Evolutionary conservation across 2,329 filamentous ascomycete genomes (phyloP).

Genomic region (Rhinocladiella similis): DNA sequence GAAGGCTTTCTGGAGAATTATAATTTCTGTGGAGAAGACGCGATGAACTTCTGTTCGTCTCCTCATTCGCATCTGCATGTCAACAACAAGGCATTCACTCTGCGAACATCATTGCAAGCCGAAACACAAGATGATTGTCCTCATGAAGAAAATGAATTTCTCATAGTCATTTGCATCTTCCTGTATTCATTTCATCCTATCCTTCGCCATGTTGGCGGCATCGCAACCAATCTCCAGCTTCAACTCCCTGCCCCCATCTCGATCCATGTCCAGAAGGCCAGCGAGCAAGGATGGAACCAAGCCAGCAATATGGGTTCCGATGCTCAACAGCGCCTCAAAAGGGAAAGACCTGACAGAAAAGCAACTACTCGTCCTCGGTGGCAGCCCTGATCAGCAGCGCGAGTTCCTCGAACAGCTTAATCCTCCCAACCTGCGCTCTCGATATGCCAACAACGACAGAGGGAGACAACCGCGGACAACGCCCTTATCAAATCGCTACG

Average conservation of each 20-base stretch:
- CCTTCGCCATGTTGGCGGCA: slow-evolving; percentile 16
- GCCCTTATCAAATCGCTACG: slow-evolving; percentile 87
- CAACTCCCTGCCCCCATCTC: slow-evolving; percentile 2
- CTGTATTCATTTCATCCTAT: not conserved
- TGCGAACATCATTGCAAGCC: not conserved
- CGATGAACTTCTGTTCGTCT: slow-evolving; percentile 2
- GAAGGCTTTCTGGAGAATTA: not conserved
- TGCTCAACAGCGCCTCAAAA: slow-evolving; percentile 87
- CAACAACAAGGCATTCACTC: not conserved
- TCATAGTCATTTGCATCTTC: not conserved
- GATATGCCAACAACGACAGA: slow-evolving; percentile 53
- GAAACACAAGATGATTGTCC: not conserved
- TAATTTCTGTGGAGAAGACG: slow-evolving; percentile 2
- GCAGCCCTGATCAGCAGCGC: slow-evolving; percentile 77
- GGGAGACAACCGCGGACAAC: slow-evolving; percentile 58
- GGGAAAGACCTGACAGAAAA: slow-evolving; percentile 89
- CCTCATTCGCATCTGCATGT: not conserved
- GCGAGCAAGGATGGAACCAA: slow-evolving; percentile 63
- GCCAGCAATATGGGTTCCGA: slow-evolving; percentile 90
- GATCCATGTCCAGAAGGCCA: slow-evolving; percentile 40
- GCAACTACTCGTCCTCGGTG: slow-evolving; percentile 85
- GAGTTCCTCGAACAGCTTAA: slow-evolving; percentile 72
- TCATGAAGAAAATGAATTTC: not conserved
- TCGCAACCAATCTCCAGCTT: slow-evolving; percentile 16
- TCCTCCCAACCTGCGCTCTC: slow-evolving; percentile 38